Evolutionary conservation across 2,329 filamentous ascomycete species (phyloP).

Genomic region (Proliferodiscus dingleyae): DNA sequence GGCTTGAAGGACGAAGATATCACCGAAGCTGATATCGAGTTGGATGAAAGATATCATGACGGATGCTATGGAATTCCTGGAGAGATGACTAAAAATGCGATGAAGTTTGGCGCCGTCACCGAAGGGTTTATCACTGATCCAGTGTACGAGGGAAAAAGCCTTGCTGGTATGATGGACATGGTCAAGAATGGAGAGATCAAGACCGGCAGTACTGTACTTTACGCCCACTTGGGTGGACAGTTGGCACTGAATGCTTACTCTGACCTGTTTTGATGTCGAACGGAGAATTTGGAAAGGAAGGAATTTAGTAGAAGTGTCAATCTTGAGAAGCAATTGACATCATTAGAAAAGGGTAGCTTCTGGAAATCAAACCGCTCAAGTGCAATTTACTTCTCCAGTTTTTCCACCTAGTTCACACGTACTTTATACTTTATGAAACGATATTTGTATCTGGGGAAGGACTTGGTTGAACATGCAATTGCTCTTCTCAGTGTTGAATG

Average conservation of each 20-base stretch:
- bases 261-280: slow-evolving; percentile 11
- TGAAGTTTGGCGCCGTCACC: slow-evolving; percentile 61
- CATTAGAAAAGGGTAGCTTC: too few relatives aligned
- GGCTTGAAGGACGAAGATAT: slow-evolving; percentile 57
- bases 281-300: too few relatives aligned
- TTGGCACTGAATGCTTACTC: slow-evolving; percentile 63
- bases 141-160: slow-evolving; percentile 71
- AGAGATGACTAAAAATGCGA: slow-evolving; percentile 60
- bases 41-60: slow-evolving; percentile 63
- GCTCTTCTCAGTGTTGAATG: too few relatives aligned
- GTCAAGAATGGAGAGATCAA: slow-evolving; percentile 57
- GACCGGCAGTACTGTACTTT: slow-evolving; percentile 58
- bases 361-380: too few relatives aligned
- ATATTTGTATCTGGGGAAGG: too few relatives aligned
- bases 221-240: slow-evolving; percentile 68
- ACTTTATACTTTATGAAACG: too few relatives aligned
- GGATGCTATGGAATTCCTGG: slow-evolving; percentile 65
- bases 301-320: too few relatives aligned
- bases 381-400: too few relatives aligned
- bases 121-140: slow-evolving; percentile 73
- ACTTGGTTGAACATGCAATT: too few relatives aligned
- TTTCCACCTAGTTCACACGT: too few relatives aligned
- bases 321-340: too few relatives aligned
- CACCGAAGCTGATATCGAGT: slow-evolving; percentile 54
- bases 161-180: slow-evolving; percentile 67